phyloP scores from a whole-genome alignment of 352 stramenopile species.

The Phytopythium oedochilum region DNA sequence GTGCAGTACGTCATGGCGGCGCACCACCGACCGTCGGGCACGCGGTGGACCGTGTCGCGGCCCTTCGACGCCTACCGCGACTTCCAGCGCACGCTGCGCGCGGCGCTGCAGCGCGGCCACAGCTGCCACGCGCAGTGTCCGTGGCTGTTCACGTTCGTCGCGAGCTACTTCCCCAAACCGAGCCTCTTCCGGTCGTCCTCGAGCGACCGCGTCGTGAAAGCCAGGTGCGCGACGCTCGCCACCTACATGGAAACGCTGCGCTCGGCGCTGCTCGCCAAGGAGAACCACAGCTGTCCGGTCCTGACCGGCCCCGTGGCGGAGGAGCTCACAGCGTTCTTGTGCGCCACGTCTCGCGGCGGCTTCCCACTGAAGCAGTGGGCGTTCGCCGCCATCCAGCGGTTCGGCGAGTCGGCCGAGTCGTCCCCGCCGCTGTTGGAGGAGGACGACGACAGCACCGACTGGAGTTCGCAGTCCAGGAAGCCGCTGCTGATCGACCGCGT shows the following conservation, averaged over 20 bases:
- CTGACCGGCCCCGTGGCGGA: slow-evolving; percentile 13
- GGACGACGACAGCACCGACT: slow-evolving; percentile 7
- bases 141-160: slow-evolving; percentile 27
- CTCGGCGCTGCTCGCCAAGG: slow-evolving; percentile 14
- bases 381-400: slow-evolving; percentile 12
- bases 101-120: slow-evolving; percentile 14
- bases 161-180: slow-evolving; percentile 27
- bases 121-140: slow-evolving; percentile 15
- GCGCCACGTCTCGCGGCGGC: slow-evolving; percentile 6
- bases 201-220: slow-evolving; percentile 16
- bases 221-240: slow-evolving; percentile 19
- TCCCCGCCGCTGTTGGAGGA: slow-evolving; percentile 17
- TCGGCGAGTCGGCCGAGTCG: slow-evolving; percentile 14
- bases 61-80: slow-evolving; percentile 19
- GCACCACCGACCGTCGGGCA: slow-evolving; percentile 15
- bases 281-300: slow-evolving; percentile 24
- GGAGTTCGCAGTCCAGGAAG: neutral
- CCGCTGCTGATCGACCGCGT: neutral
- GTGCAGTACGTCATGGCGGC: slow-evolving; percentile 17
- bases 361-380: slow-evolving; percentile 25
- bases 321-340: slow-evolving; percentile 21
- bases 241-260: slow-evolving; percentile 28
- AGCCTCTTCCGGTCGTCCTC: slow-evolving; percentile 14
- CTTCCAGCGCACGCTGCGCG: slow-evolving; percentile 12
- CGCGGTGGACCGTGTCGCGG: slow-evolving; percentile 15